Base-by-base conservation (phyloP, 108 stramenopile genomes). In the Cyclotella distinguenda region DNA sequence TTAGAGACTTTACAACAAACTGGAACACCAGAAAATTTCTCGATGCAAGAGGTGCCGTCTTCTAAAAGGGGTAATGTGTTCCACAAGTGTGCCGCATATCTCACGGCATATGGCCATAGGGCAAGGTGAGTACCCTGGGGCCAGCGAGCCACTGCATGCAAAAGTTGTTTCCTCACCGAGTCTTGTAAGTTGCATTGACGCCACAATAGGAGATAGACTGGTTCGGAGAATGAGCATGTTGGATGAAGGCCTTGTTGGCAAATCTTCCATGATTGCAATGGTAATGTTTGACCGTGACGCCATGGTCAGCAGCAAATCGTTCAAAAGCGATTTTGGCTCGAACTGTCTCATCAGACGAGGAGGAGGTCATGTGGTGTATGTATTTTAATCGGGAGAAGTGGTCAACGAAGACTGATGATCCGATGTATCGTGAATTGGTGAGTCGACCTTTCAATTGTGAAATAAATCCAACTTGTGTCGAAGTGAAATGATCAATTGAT, bases 41-140 rank as follows among this genome's bases (percentile, higher is more conserved):
- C 55, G 0, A 66, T n/a, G 23, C 56, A 35, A 11, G 64, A 58
- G 11, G 9, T 30, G 0, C 46, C 40, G 11, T 69, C 46, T 2
- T 28, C 0, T 8, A 23, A 1, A 12, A 45, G 19, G 1, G 64
- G 47, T 1, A 50, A 6, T 6, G 46, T 48, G 47, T 25, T 48
- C 2, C 23, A 25, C 2, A 48, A 1, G 5, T 48, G 1, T 3
- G 11, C 19, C 11, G 63, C 64, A 27, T 47, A 22, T 30, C 74
- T 36, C 7, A 75, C 40, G 19, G 69, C 79, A 46, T 66, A 70
- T 33, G 79, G 73, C 79, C 79, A 80, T 30, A 80, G 31, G 28
- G 70, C 12, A 4, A 62, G 12, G 16, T 31, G 38, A 10, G 71
- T 54, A 1, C 55, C 74, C 11, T 21, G 22, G 33, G 73, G 73